Evolutionary conservation across 2,329 filamentous ascomycete genomes (phyloP).

Genomic region (Gremmenia infestans): DNA sequence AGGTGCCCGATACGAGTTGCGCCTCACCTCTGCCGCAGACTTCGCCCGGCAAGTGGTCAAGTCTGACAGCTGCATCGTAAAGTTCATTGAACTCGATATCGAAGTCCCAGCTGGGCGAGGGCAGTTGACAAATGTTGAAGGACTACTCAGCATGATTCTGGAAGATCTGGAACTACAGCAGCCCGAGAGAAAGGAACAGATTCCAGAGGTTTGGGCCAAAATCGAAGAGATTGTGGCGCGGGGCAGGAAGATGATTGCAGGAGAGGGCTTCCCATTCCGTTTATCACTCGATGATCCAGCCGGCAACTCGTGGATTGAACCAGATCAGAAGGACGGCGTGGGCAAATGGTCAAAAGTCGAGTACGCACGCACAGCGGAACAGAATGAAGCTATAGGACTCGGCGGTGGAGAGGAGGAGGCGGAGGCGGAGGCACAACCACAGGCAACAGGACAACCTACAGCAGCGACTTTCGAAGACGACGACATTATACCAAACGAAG

Average conservation of each 20-base stretch:
- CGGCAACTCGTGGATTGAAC: constrained; percentile 95
- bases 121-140: constrained; percentile 90
- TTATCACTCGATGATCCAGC: constrained; percentile 84
- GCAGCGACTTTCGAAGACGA: constrained; percentile 46
- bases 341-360: constrained; percentile 87
- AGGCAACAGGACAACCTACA: constrained; percentile 39
- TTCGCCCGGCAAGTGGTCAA: constrained; percentile 87
- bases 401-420: constrained; percentile 55
- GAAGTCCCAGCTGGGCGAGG: constrained; percentile 90
- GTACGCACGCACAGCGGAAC: constrained; percentile 74
- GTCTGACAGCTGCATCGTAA: constrained; percentile 79
- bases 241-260: constrained; percentile 70
- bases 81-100: constrained; percentile 85
- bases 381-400: constrained; percentile 82
- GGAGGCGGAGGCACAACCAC: constrained; percentile 46
- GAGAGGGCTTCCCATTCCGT: constrained; percentile 79
- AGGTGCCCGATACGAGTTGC: constrained; percentile 78
- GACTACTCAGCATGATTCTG: constrained; percentile 71
- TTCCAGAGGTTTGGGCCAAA: constrained; percentile 74
- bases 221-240: constrained; percentile 71
- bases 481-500: constrained; percentile 87
- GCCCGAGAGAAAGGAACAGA: constrained; percentile 69
- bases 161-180: constrained; percentile 80
- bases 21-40: constrained; percentile 67
- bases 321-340: constrained; percentile 70